Conservation (phyloP, 345 rosid species). For the Corchorus olitorius region DNA sequence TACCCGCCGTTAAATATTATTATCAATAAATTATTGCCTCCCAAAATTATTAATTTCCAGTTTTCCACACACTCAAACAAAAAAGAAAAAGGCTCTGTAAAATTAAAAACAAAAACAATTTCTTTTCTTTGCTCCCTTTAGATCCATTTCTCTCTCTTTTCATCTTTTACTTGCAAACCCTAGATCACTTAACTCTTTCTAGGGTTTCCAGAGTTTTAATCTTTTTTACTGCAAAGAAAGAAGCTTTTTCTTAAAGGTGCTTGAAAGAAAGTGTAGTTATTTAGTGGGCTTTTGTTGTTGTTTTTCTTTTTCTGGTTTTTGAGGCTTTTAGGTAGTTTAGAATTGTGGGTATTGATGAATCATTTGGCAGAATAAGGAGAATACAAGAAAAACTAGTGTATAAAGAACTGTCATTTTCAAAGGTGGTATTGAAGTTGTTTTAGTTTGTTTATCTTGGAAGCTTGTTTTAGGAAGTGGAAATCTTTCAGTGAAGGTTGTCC, state of each 20-base stretch:
- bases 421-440: slow-evolving; percentile 12
- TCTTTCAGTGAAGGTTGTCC: not conserved
- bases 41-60: not conserved
- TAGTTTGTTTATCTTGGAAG: slow-evolving; percentile 7
- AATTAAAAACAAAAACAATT: slow-evolving; percentile 19
- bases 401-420: slow-evolving; percentile 17
- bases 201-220: slow-evolving; percentile 17
- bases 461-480: not conserved
- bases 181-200: slow-evolving; percentile 32
- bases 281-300: slow-evolving; percentile 8
- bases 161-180: slow-evolving; percentile 27
- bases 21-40: not conserved
- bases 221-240: slow-evolving; percentile 7
- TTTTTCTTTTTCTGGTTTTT: slow-evolving; percentile 20
- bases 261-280: not conserved
- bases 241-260: slow-evolving; percentile 13
- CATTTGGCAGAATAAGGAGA: slow-evolving; percentile 10
- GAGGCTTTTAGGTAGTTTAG: slow-evolving; percentile 22
- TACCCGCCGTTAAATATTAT: slow-evolving; percentile 2
- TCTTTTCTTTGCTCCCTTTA: slow-evolving; percentile 33
- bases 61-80: not conserved
- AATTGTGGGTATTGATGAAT: not conserved
- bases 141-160: slow-evolving; percentile 40
- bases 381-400: slow-evolving; percentile 15
- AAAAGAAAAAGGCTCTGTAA: slow-evolving; percentile 15